Conservation (phyloP, 805 yeast genomes). For the Saturnispora dispora region DNA sequence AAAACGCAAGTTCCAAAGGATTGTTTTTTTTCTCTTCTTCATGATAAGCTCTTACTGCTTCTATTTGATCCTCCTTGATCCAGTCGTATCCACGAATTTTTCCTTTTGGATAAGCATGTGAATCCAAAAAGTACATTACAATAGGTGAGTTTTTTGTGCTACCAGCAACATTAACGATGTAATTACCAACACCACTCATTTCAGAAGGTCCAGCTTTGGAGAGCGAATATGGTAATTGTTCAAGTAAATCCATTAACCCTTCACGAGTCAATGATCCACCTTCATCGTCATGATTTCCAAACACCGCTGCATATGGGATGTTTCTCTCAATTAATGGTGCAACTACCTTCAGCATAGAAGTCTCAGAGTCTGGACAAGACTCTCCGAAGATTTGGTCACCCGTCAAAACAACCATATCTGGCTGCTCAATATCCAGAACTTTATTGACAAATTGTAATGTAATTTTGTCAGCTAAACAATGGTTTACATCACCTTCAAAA, state of each 20-base stretch:
- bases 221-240: slow-evolving; percentile 58
- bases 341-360: slow-evolving; percentile 70
- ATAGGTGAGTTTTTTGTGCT: slow-evolving; percentile 19
- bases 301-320: slow-evolving; percentile 76
- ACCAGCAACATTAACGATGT: slow-evolving; percentile 46
- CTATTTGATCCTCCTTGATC: slow-evolving; percentile 36
- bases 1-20: slow-evolving; percentile 71
- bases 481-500: slow-evolving; percentile 27
- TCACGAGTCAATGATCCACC: slow-evolving; percentile 62
- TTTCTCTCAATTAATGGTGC: slow-evolving; percentile 55
- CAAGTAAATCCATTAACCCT: slow-evolving; percentile 49
- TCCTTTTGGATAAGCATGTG: slow-evolving; percentile 71
- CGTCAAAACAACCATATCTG: slow-evolving; percentile 77
- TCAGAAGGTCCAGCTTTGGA: slow-evolving; percentile 55
- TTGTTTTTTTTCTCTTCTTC: slow-evolving; percentile 22
- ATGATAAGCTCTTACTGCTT: slow-evolving; percentile 12
- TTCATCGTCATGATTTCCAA: slow-evolving; percentile 95
- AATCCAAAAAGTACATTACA: slow-evolving; percentile 69
- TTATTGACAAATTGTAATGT: slow-evolving; percentile 52
- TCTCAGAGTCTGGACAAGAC: slow-evolving; percentile 67
- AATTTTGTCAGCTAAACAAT: slow-evolving; percentile 71
- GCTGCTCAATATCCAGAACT: slow-evolving; percentile 66
- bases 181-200: slow-evolving; percentile 81
- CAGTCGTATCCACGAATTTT: slow-evolving; percentile 78
- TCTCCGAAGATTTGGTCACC: slow-evolving; percentile 92